A percentile compares a stretch with the other conserved stretches of the same genome.
Evolutionary conservation across 2,329 filamentous ascomycete genomes (phyloP).

Genomic region (Exophiala aquamarina): DNA sequence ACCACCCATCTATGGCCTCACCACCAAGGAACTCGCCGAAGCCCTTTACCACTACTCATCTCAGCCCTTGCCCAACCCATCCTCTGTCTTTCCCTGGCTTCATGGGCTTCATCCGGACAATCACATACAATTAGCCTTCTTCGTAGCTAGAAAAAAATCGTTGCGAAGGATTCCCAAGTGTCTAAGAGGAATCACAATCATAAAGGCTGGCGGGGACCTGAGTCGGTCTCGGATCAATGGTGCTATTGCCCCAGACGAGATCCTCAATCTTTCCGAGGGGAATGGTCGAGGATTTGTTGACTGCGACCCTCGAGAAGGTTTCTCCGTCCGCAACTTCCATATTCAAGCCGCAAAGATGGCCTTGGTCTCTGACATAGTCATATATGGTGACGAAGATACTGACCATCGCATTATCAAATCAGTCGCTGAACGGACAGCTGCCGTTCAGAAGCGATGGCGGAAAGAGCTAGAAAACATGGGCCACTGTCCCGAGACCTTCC

Average conservation of each 20-base stretch:
- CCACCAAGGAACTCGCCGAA: slow-evolving; percentile 64
- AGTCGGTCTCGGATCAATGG: slow-evolving; percentile 76
- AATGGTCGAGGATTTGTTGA: slow-evolving; percentile 68
- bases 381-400: slow-evolving; percentile 76
- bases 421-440: slow-evolving; percentile 64
- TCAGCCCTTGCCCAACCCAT: slow-evolving; percentile 79
- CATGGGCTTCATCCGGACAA: slow-evolving; percentile 91
- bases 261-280: slow-evolving; percentile 60
- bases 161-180: slow-evolving; percentile 71
- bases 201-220: slow-evolving; percentile 86
- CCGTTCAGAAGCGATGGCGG: slow-evolving; percentile 75
- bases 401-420: slow-evolving; percentile 64
- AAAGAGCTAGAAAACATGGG: slow-evolving; percentile 60
- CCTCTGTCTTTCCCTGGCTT: slow-evolving; percentile 92
- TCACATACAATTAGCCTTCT: slow-evolving; percentile 85
- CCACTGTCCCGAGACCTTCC: slow-evolving; percentile 65
- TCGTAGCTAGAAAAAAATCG: slow-evolving; percentile 73
- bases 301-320: slow-evolving; percentile 82
- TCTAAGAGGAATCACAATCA: slow-evolving; percentile 76
- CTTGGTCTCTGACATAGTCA: slow-evolving; percentile 83
- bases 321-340: slow-evolving; percentile 95
- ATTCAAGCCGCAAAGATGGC: slow-evolving; percentile 90
- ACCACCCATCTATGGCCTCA: slow-evolving; percentile 70
- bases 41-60: slow-evolving; percentile 74
- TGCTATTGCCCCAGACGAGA: slow-evolving; percentile 77